Conservation (phyloP, 2,329 filamentous ascomycete species). For the Ceratocystis cubensis region DNA sequence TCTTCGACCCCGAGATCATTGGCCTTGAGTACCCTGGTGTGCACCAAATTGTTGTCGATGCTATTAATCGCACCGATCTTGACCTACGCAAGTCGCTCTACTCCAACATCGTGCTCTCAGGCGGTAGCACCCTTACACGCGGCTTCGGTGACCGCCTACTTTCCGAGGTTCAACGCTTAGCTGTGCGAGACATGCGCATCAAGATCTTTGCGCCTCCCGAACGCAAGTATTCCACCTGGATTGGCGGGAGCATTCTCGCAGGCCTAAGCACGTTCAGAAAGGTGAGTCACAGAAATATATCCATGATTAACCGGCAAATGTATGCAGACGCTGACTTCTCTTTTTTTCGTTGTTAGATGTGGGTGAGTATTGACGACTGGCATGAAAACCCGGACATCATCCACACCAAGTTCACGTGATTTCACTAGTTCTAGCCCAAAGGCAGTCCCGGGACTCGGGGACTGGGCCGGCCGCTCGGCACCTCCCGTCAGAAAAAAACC, state of each 20-base stretch:
- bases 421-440: background rate
- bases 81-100: slow-evolving; percentile 89
- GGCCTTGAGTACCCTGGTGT: slow-evolving; percentile 93
- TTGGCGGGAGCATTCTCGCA: slow-evolving; percentile 91
- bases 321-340: slow-evolving; percentile 3
- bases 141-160: slow-evolving; percentile 90
- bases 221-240: slow-evolving; percentile 98
- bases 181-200: slow-evolving; percentile 98
- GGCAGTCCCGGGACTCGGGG: background rate
- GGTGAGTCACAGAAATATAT: slow-evolving; percentile 39
- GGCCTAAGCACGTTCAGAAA: slow-evolving; percentile 97
- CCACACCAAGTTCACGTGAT: slow-evolving; percentile 86
- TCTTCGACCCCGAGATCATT: slow-evolving; percentile 95
- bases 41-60: slow-evolving; percentile 94
- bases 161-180: slow-evolving; percentile 81
- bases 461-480: background rate
- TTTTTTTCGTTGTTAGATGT: slow-evolving; percentile 61
- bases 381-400: slow-evolving; percentile 99
- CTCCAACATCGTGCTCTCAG: slow-evolving; percentile 92
- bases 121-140: slow-evolving; percentile 90
- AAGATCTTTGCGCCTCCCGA: slow-evolving; percentile 98
- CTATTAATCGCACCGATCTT: slow-evolving; percentile 88
- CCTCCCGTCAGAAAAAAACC: background rate
- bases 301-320: slow-evolving; percentile 14
- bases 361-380: slow-evolving; percentile 99